Conservation (phyloP, 495 filamentous ascomycete genomes). For the Xylaria curta region DNA sequence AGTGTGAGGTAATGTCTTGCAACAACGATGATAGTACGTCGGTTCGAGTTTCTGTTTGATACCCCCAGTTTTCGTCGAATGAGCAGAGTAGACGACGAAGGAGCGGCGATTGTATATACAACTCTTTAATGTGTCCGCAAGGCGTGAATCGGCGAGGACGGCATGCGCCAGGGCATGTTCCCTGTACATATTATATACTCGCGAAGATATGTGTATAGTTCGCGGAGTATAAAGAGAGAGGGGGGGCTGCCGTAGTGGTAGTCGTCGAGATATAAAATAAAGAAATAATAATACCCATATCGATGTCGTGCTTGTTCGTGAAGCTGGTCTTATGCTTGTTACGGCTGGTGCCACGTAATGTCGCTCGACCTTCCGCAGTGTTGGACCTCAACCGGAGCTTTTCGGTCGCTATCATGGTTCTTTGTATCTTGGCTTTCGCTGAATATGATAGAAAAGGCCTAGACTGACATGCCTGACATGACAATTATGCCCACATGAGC, state of each 20-base stretch:
- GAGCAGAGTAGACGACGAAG: constrained; percentile 5
- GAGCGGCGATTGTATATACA: constrained; percentile 25
- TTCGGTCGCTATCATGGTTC: not conserved
- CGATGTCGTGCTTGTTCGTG: not conserved
- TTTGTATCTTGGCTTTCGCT: not conserved
- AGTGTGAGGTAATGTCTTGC: not conserved
- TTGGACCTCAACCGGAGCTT: not conserved
- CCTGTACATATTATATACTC: constrained; percentile 28
- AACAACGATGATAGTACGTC: not conserved
- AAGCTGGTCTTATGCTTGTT: not conserved
- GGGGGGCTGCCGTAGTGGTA: not conserved
- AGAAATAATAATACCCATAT: constrained; percentile 10
- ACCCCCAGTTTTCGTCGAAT: constrained; percentile 13
- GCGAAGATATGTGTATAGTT: constrained; percentile 19
- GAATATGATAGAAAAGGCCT: not conserved
- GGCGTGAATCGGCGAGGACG: not conserved
- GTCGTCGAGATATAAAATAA: constrained; percentile 16
- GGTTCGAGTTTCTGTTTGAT: constrained; percentile 24
- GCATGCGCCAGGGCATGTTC: constrained; percentile 6
- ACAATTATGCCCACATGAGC: not conserved
- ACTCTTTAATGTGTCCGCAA: constrained; percentile 11
- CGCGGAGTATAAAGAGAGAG: not conserved
- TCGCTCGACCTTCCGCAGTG: not conserved
- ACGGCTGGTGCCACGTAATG: not conserved
- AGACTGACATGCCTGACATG: not conserved